A percentile compares a stretch with the other conserved stretches of the same genome.
phyloP scores from a whole-genome alignment of 2,329 filamentous ascomycete genomes.

The Xylariaceae sp. region DNA sequence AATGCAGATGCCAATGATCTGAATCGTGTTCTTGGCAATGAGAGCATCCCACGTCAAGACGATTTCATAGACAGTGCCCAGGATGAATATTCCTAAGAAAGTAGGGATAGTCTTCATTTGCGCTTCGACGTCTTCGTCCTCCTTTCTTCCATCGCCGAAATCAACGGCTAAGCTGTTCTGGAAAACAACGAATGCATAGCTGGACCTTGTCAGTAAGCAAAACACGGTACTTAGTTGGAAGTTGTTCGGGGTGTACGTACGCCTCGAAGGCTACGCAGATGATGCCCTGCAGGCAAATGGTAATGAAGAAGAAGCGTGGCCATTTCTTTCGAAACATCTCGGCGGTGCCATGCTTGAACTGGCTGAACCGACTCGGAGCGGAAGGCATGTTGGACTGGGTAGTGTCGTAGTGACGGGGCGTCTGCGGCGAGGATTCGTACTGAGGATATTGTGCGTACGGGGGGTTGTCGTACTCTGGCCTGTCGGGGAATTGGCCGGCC shows the following conservation, averaged over 20 bases:
- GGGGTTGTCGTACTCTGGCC: slow-evolving; percentile 19
- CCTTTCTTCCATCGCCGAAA: slow-evolving; percentile 23
- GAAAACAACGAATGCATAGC: slow-evolving; percentile 87
- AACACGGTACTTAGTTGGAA: too few relatives aligned
- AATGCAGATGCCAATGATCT: slow-evolving; percentile 89
- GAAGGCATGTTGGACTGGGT: slow-evolving; percentile 33
- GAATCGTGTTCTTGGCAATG: slow-evolving; percentile 94
- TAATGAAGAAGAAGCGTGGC: slow-evolving; percentile 80
- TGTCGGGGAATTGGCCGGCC: slow-evolving; percentile 15
- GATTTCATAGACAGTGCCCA: slow-evolving; percentile 90
- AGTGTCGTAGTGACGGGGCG: slow-evolving; percentile 27
- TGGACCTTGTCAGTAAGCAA: slow-evolving; percentile 34
- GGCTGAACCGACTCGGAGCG: slow-evolving; percentile 29
- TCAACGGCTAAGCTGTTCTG: slow-evolving; percentile 55
- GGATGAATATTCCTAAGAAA: slow-evolving; percentile 94
- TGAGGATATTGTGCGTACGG: slow-evolving; percentile 27
- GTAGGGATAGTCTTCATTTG: slow-evolving; percentile 78
- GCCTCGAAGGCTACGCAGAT: slow-evolving; percentile 81
- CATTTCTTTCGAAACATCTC: slow-evolving; percentile 80
- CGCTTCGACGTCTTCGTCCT: slow-evolving; percentile 41
- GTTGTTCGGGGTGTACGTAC: slow-evolving; percentile 50
- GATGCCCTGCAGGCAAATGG: slow-evolving; percentile 71
- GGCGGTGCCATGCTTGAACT: slow-evolving; percentile 47
- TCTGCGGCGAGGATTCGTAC: slow-evolving; percentile 15
- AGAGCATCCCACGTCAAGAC: slow-evolving; percentile 90